A percentile compares a stretch with the other conserved stretches of the same genome.
Evolutionary conservation across 306 rosid species (phyloP).

Genomic region (Castanea mollissima): DNA sequence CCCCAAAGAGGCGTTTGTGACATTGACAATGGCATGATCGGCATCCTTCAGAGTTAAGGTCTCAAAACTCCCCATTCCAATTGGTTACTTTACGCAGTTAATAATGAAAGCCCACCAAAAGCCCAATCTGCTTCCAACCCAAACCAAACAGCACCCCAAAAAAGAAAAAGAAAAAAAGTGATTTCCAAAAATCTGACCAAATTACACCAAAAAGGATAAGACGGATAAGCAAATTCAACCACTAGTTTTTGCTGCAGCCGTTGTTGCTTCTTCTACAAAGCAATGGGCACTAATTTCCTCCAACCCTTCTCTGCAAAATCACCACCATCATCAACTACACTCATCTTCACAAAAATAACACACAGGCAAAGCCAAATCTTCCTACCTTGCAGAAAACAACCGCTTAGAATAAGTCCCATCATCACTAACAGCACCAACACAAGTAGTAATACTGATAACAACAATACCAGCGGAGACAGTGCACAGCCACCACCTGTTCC

Average conservation of each 20-base stretch:
- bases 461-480: background rate
- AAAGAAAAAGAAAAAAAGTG: background rate
- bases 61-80: no score
- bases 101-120: background rate
- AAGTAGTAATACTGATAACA: slow-evolving; percentile 16
- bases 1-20: no score
- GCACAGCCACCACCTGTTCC: slow-evolving; percentile 32
- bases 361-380: slow-evolving; percentile 16
- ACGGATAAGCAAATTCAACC: slow-evolving; percentile 19
- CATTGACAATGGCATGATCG: no score
- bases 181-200: background rate
- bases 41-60: no score
- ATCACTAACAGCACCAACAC: slow-evolving; percentile 15
- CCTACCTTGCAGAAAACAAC: slow-evolving; percentile 14
- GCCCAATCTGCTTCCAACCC: background rate
- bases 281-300: slow-evolving; percentile 49
- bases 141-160: background rate
- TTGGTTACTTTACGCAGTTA: no score
- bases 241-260: slow-evolving; percentile 12
- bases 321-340: slow-evolving; percentile 25
- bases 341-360: slow-evolving; percentile 23
- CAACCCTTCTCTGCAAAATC: slow-evolving; percentile 46
- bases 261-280: slow-evolving; percentile 7
- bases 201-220: background rate
- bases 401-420: slow-evolving; percentile 36